Evolutionary conservation across 116 monocot genomes (phyloP).

Genomic region (Zostera marina): DNA sequence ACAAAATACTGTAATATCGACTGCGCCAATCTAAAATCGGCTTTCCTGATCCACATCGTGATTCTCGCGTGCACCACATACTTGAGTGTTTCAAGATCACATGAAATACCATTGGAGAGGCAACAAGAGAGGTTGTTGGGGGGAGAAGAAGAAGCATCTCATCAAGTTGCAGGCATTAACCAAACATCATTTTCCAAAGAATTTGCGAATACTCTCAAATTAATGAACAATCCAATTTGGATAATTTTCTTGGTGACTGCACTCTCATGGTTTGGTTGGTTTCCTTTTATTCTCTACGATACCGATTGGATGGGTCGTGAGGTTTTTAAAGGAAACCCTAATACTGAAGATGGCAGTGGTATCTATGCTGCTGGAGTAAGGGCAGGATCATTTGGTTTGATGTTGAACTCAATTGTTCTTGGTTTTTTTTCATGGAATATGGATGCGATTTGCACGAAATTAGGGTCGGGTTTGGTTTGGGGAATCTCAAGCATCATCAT

Average conservation of each 20-base stretch:
- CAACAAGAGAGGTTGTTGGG: too few relatives aligned
- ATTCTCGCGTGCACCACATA: slow-evolving; percentile 50
- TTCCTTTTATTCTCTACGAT: slow-evolving; percentile 91
- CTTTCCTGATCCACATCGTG: slow-evolving; percentile 64
- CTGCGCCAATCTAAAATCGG: slow-evolving; percentile 92
- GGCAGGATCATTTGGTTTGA: slow-evolving; percentile 58
- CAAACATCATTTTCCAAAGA: slow-evolving; percentile 80
- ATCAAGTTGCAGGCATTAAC: neutral
- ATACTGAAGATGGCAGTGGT: slow-evolving; percentile 18
- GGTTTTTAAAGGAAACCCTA: slow-evolving; percentile 85
- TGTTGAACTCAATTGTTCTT: slow-evolving; percentile 78
- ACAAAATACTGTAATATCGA: slow-evolving; percentile 47
- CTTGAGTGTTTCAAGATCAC: slow-evolving; percentile 37
- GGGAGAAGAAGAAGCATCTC: too few relatives aligned
- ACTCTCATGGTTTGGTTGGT: slow-evolving; percentile 78
- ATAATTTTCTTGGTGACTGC: slow-evolving; percentile 59
- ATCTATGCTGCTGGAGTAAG: slow-evolving; percentile 77
- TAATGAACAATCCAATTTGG: slow-evolving; percentile 48
- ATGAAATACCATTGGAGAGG: too few relatives aligned
- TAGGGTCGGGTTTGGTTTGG: slow-evolving; percentile 49
- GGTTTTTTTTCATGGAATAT: slow-evolving; percentile 42
- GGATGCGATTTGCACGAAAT: slow-evolving; percentile 45
- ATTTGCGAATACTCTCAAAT: slow-evolving; percentile 40
- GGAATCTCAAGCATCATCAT: slow-evolving; percentile 46
- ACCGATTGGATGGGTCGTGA: slow-evolving; percentile 98